Evolutionary conservation across 768 basidiomycete genomes (phyloP).

Genomic region (Lanmaoa pseudosensibilis): DNA sequence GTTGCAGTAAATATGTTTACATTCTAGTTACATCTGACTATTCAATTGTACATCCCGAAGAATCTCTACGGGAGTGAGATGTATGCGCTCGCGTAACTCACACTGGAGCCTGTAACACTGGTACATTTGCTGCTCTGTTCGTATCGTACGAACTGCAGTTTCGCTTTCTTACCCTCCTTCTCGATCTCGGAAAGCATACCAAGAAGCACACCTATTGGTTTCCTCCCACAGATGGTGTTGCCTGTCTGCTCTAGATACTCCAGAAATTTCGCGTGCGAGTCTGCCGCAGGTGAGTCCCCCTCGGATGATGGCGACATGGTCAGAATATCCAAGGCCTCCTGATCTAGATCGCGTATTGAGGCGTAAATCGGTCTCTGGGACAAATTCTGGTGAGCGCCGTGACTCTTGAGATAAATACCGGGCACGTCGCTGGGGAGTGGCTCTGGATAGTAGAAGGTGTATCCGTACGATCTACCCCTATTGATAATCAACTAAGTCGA

Average conservation of each 20-base stretch:
- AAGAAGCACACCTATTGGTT: slow-evolving; percentile 91
- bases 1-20: neutral
- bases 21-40: neutral
- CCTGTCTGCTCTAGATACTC: slow-evolving; percentile 69
- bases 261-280: slow-evolving; percentile 62
- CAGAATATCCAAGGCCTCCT: slow-evolving; percentile 78
- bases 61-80: slow-evolving; percentile 46
- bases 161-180: slow-evolving; percentile 34
- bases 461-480: slow-evolving; percentile 84
- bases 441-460: slow-evolving; percentile 83
- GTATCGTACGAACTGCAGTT: slow-evolving; percentile 84
- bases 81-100: slow-evolving; percentile 95
- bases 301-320: slow-evolving; percentile 53
- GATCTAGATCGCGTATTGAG: slow-evolving; percentile 83
- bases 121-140: slow-evolving; percentile 85
- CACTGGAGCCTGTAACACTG: slow-evolving; percentile 76
- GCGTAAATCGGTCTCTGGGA: slow-evolving; percentile 67
- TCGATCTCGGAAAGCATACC: slow-evolving; percentile 69
- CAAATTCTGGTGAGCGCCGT: slow-evolving; percentile 38
- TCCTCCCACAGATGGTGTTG: slow-evolving; percentile 97
- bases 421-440: slow-evolving; percentile 47
- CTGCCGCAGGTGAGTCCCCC: slow-evolving; percentile 39
- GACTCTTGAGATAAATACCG: slow-evolving; percentile 52
- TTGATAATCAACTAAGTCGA: neutral
- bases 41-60: slow-evolving; percentile 1